Base-by-base conservation (phyloP, 169 alveolate species). In the Neospora caninum region DNA sequence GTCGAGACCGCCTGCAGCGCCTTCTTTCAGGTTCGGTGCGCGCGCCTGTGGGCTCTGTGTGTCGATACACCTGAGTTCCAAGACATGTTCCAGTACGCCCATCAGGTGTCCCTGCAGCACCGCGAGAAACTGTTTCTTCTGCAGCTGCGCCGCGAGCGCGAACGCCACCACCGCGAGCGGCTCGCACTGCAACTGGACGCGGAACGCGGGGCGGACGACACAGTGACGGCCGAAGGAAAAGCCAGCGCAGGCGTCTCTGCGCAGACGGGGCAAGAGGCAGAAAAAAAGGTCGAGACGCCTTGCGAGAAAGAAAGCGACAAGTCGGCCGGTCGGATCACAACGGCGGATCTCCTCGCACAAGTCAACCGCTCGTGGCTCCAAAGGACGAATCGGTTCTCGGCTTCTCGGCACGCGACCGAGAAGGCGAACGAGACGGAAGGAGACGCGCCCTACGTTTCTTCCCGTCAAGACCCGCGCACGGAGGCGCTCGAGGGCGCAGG, bases 301-400 rank as follows among this genome's bases (percentile, higher is more conserved):
- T 49, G 58, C 22, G 58, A 49, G 58, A 49, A 49, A 13, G 58
- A 4, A 49, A 49, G 58, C 58, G 58, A 49, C 58, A 13, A 49
- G 42, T 41, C 84, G 16, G 45, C 49, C 0, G 45, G 42, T 6
- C 39, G 84, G 16, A 34, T 36, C 43, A 73, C 84, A n/a, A 73
- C 84, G 18, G 84, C 84, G 7, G 84, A 31, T 73, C 84, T 73
- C 16, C 84, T 73, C 27, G 84, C 84, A 43, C 84, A 73, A n/a
- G 42, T 73, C 45, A 36, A 36, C n/a, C 84, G 42, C n/a, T 22
- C 73, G 73, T 22, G 73, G 73, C 4, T 64, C 0, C 43, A 7
- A n/a, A 73, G n/a, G 13, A 73, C 84, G 18, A n/a, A 43, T 13
- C 49, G 84, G 27, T 41, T 16, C 42, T 6, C 43, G 43, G 41